Base-by-base conservation (phyloP, 1,284 basidiomycete species). In the Singerocomus rubriflavus region DNA sequence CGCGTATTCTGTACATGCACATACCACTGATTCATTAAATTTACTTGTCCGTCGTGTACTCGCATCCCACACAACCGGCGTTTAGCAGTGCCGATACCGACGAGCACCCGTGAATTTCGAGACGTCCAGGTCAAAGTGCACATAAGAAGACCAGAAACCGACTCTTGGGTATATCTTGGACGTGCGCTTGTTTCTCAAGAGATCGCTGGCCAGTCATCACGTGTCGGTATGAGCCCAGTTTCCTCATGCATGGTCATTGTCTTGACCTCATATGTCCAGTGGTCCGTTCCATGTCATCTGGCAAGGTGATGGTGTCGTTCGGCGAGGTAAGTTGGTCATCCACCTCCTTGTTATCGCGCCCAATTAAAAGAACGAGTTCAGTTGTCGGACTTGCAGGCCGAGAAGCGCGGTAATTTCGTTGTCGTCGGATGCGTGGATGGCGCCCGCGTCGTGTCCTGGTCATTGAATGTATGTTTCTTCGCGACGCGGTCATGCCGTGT, bases 101-200 rank as follows among this genome's bases (percentile, higher is more conserved):
- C 69, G 32, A 34, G 35, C 44, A 30, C 63, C 50, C 77, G 77
- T 55, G 83, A 85, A 55, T 84, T 88, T 64, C 80, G 83, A 51
- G 87, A 90, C 51, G 79, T 91, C 46, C 78, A 84, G 52, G 88
- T 90, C 48, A 90, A 91, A 65, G 85, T 91, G n/a, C 88, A 91
- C 62, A 84, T 89, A 57, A 77, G 88, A 57, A 73, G 81, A 57
- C 83, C 88, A 35, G 88, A 88, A 51, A 81, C 73, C 62, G 88
- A 91, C 63, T 77, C 81, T n/a, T 91, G 88, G 88, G 73, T 80
- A 17, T 91, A 91, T 59, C 77, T 90, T 47, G 88, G 88, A 11
- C 78, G 87, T 61, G 88, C 81, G 26, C 66, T 85, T 26, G 85
- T 88, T 42, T 77, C 81, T 21, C 85, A 89, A 55, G 88, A 91